Percentiles rank a stretch among this genome's conserved stretches.
These are phyloP conservation scores for Plasmodium gonderi DNA, from an alignment of 169 alveolate species.

Conservation along the genomic window DNA sequence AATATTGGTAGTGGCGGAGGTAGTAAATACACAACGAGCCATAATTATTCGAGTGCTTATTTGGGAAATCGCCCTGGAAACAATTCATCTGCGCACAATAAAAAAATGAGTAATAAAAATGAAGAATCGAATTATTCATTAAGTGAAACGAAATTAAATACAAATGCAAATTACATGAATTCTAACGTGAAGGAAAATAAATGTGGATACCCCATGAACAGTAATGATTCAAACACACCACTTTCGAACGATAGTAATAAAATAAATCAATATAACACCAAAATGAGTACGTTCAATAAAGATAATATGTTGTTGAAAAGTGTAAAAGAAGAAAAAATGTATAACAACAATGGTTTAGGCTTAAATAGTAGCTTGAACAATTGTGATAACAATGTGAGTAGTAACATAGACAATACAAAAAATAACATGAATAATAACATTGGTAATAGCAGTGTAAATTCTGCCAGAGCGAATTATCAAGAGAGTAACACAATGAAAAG, in stretches of 20 bases:
- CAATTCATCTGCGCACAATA: slow-evolving; percentile 1
- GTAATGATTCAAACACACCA: not conserved
- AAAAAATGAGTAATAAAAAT: not conserved
- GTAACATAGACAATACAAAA: not conserved
- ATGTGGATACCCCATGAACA: not conserved
- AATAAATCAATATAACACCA: not conserved
- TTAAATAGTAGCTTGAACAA: not conserved
- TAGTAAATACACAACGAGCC: not conserved
- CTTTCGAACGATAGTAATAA: slow-evolving; percentile 22
- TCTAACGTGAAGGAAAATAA: slow-evolving; percentile 25
- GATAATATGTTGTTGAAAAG: slow-evolving; percentile 25
- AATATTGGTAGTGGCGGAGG: not conserved
- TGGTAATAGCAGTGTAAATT: not conserved
- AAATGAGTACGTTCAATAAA: slow-evolving; percentile 33
- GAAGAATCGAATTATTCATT: not conserved
- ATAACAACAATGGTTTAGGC: not conserved
- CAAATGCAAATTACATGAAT: slow-evolving; percentile 18
- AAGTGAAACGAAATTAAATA: slow-evolving; percentile 53
- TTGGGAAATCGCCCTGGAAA: not conserved
- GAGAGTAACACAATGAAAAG: slow-evolving; percentile 28
- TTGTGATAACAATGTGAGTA: not conserved
- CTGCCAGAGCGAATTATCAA: not conserved
- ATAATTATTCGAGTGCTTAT: not conserved
- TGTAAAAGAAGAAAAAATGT: slow-evolving; percentile 21
- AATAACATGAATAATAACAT: not conserved